These are phyloP conservation scores for Odontarrhena argentea DNA, from an alignment of 345 rosid genomes.

Conservation along the genomic window DNA sequence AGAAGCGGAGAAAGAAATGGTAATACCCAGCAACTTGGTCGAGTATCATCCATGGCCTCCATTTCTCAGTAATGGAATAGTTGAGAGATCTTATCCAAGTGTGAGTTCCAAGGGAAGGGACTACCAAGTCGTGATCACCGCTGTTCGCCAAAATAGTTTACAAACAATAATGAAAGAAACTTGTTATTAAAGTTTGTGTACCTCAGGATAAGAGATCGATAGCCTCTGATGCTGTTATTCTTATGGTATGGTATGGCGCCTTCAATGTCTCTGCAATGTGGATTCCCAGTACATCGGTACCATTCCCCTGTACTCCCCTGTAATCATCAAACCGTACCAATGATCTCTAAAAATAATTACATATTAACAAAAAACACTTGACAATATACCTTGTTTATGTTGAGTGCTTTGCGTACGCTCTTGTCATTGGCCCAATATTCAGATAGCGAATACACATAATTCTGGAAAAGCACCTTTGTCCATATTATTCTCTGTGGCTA, in stretches of 20 bases:
- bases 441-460: conserved; percentile 1
- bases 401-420: conserved; percentile 31
- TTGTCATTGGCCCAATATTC: conserved; percentile 30
- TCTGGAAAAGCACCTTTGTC: conserved; percentile 9
- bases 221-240: conserved; percentile 30
- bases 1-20: neutral
- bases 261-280: conserved; percentile 4
- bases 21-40: conserved; percentile 65
- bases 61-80: conserved; percentile 54
- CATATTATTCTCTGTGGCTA: neutral
- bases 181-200: neutral
- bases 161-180: neutral
- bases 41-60: conserved; percentile 60
- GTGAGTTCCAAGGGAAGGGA: conserved; percentile 61
- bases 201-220: conserved; percentile 37
- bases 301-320: conserved; percentile 32
- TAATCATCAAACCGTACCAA: neutral
- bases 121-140: conserved; percentile 65
- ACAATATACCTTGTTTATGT: conserved; percentile 19
- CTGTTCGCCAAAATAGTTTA: conserved; percentile 35
- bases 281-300: conserved; percentile 2
- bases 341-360: neutral
- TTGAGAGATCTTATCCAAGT: conserved; percentile 63
- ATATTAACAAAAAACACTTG: neutral
- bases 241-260: conserved; percentile 33